Percentiles rank a stretch among this genome's conserved stretches.
phyloP scores from a whole-genome alignment of 176 grass and related monocot genomes.

The Musa itinerans region DNA sequence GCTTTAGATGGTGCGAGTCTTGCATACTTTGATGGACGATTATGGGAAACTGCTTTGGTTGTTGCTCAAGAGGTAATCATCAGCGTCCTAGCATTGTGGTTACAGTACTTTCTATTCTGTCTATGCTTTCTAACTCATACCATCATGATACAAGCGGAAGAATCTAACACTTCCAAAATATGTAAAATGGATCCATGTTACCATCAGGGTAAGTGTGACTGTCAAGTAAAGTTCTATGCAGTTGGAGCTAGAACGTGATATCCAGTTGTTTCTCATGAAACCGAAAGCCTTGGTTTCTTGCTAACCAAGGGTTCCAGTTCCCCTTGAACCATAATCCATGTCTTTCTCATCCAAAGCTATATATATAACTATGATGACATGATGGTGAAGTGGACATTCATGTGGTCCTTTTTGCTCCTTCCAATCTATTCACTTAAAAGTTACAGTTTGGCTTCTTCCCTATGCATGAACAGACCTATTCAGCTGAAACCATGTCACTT shows the following conservation, averaged over 20 bases:
- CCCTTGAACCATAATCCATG: too few species aligned
- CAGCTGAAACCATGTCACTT: too few species aligned
- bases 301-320: too few species aligned
- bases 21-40: conserved; percentile 75
- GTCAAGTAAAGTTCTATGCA: too few species aligned
- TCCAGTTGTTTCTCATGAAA: too few species aligned
- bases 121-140: not conserved
- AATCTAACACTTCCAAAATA: not conserved
- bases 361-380: not conserved
- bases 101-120: not conserved
- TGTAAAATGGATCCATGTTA: not conserved
- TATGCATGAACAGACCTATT: too few species aligned
- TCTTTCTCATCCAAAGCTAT: not conserved
- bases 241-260: too few species aligned
- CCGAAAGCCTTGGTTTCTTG: too few species aligned
- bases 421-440: not conserved
- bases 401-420: not conserved
- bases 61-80: conserved; percentile 84
- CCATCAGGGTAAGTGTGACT: not conserved
- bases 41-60: conserved; percentile 77
- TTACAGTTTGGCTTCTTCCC: too few species aligned
- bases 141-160: not conserved
- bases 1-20: conserved; percentile 54
- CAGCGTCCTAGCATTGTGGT: not conserved
- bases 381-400: not conserved